Percentiles rank a stretch among this genome's conserved stretches.
These are phyloP conservation scores for Cryptococcus neoformans DNA, from an alignment of 1,284 basidiomycete genomes.

Conservation along the genomic window DNA sequence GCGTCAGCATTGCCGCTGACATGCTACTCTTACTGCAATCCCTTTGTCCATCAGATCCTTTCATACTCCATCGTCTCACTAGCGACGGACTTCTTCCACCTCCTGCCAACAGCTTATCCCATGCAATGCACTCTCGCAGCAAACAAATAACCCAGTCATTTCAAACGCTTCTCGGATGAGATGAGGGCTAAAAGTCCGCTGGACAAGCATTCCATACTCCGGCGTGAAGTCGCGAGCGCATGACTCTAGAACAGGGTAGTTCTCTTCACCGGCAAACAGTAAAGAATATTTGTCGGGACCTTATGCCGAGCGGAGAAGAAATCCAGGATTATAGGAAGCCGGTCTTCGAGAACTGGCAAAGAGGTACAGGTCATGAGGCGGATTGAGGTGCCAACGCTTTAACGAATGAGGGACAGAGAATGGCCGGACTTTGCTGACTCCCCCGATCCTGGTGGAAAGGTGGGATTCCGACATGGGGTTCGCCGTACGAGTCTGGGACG, in stretches of 20 bases:
- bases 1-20: not conserved
- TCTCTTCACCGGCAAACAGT: constrained; percentile 21
- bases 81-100: not conserved
- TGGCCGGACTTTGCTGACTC: constrained; percentile 1
- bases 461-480: not conserved
- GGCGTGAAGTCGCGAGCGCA: constrained; percentile 33
- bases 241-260: constrained; percentile 21
- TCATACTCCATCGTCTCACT: not conserved
- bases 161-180: not conserved
- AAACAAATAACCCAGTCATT: not conserved
- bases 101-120: not conserved
- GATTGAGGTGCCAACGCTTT: not conserved
- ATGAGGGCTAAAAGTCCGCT: not conserved
- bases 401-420: not conserved
- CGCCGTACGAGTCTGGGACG: not conserved
- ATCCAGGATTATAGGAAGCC: not conserved
- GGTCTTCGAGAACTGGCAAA: constrained; percentile 1
- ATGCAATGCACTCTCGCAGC: not conserved
- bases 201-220: constrained; percentile 5
- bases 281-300: not conserved
- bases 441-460: constrained; percentile 8
- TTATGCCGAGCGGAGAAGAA: not conserved
- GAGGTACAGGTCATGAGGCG: not conserved
- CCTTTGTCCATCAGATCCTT: constrained; percentile 1
- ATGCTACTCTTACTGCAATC: not conserved